Conservation (phyloP, 208 protist genomes). For the Giardia muris region DNA sequence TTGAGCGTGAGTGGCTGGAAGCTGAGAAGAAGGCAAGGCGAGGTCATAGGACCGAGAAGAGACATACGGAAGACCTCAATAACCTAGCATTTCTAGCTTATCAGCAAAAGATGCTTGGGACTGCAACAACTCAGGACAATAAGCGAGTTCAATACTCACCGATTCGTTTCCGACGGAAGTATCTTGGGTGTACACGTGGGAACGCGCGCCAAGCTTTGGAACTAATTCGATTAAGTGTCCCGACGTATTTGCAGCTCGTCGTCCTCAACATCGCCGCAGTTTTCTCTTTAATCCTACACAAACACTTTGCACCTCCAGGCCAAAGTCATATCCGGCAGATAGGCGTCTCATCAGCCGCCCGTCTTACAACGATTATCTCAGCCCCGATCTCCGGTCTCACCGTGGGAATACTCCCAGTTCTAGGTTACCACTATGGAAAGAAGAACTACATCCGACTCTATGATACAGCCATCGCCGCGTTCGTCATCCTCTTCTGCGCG, state of each 20-base stretch:
- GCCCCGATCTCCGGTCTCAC: not conserved
- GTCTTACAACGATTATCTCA: not conserved
- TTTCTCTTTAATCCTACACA: not conserved
- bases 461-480: not conserved
- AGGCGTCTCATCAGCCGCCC: not conserved
- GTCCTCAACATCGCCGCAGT: not conserved
- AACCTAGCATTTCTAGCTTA: not conserved
- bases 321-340: not conserved
- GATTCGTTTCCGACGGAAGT: not conserved
- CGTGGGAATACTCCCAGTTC: not conserved
- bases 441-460: not conserved
- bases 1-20: no score
- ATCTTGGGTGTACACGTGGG: not conserved
- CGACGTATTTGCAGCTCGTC: not conserved
- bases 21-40: no score
- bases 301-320: not conserved
- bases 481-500: not conserved
- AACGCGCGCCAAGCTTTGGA: not conserved
- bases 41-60: no score
- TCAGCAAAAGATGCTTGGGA: no score
- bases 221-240: not conserved
- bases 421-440: not conserved
- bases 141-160: no score
- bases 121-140: no score
- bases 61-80: no score